Conservation (phyloP, 768 basidiomycete genomes). For the Rhodocollybia butyracea region DNA sequence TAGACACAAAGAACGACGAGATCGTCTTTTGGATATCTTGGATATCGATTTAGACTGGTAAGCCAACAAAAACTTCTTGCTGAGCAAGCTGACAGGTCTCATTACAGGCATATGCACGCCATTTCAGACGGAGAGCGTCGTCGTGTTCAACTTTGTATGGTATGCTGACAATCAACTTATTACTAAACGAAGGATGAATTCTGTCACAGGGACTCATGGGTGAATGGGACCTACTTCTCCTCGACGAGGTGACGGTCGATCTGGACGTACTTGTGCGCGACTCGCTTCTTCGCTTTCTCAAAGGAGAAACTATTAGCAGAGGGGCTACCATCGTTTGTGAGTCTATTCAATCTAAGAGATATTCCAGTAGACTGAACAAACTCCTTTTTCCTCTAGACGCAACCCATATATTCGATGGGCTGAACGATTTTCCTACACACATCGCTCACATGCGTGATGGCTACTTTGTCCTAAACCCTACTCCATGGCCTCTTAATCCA, state of each 20-base stretch:
- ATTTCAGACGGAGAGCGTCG: slow-evolving; percentile 97
- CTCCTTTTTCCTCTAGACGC: slow-evolving; percentile 55
- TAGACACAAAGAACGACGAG: slow-evolving; percentile 84
- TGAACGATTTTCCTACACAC: slow-evolving; percentile 90
- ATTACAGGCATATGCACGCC: slow-evolving; percentile 22
- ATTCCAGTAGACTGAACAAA: slow-evolving; percentile 2
- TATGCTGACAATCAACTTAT: background rate
- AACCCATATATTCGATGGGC: slow-evolving; percentile 53
- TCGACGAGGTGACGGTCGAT: slow-evolving; percentile 98
- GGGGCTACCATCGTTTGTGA: slow-evolving; percentile 85
- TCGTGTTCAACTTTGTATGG: slow-evolving; percentile 83
- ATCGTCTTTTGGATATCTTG: slow-evolving; percentile 82
- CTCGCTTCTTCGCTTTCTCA: slow-evolving; percentile 86
- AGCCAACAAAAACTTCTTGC: slow-evolving; percentile 53
- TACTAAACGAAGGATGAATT: background rate
- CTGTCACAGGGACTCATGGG: slow-evolving; percentile 64
- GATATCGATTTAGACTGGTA: slow-evolving; percentile 96
- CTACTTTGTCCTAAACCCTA: slow-evolving; percentile 59
- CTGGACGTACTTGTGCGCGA: slow-evolving; percentile 93
- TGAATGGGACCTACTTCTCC: slow-evolving; percentile 87
- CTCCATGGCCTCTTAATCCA: slow-evolving; percentile 61
- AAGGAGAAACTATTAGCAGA: slow-evolving; percentile 72
- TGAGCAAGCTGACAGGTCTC: background rate
- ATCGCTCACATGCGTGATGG: slow-evolving; percentile 91
- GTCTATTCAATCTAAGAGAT: slow-evolving; percentile 20